Evolutionary conservation across 495 filamentous ascomycete genomes (phyloP).

Genomic region (Penicillium subrubescens): DNA sequence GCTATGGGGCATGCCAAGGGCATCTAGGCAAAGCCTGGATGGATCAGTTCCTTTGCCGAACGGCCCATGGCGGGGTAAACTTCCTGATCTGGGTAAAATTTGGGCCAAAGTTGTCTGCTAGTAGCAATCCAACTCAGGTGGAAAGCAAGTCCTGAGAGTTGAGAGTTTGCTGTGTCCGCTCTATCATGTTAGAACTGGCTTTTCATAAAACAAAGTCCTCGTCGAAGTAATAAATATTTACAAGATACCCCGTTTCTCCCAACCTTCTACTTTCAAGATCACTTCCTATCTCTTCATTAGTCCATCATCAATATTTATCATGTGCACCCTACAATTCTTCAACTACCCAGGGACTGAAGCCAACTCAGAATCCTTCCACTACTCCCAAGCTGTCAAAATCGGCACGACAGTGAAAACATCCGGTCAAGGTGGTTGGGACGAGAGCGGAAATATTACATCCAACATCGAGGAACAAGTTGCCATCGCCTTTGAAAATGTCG

Average conservation of each 20-base stretch:
- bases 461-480: slow-evolving; percentile 16
- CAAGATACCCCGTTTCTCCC: background rate
- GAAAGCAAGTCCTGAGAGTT: too few relatives aligned
- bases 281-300: background rate
- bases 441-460: slow-evolving; percentile 9
- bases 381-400: slow-evolving; percentile 18
- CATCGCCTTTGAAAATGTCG: slow-evolving; percentile 15
- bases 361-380: slow-evolving; percentile 21
- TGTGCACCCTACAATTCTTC: slow-evolving; percentile 11
- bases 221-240: background rate
- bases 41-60: background rate
- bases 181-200: too few relatives aligned
- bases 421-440: slow-evolving; percentile 21
- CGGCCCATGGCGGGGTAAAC: background rate
- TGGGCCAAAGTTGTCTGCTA: background rate
- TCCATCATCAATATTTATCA: background rate
- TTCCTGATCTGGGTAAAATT: background rate
- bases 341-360: slow-evolving; percentile 19
- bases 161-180: too few relatives aligned
- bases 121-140: background rate
- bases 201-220: background rate
- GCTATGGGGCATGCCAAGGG: background rate
- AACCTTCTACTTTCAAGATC: background rate
- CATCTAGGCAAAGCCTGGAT: background rate
- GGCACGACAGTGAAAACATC: slow-evolving; percentile 18